These are phyloP conservation scores for Eucommia ulmoides DNA, from an alignment of 257 asterid genomes.

Conservation along the genomic window DNA sequence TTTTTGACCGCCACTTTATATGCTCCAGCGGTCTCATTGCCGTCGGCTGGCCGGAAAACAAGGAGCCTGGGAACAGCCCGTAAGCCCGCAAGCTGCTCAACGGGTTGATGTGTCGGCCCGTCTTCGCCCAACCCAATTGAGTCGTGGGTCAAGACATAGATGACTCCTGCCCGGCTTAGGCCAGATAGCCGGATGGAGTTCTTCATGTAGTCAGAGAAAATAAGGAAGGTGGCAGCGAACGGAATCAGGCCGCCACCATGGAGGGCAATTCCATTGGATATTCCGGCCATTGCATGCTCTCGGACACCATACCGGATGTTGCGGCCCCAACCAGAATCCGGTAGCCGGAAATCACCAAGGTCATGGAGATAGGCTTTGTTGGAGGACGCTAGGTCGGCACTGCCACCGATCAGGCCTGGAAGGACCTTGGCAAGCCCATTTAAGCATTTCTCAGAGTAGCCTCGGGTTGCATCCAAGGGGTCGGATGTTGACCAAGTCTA, in stretches of 20 bases:
- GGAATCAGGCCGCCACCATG: background rate
- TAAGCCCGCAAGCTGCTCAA: conserved; percentile 6
- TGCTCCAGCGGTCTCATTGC: conserved; percentile 8
- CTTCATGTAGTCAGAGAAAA: conserved; percentile 6
- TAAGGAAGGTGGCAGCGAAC: conserved; percentile 2
- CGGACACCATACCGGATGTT: background rate
- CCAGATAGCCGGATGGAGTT: conserved; percentile 2
- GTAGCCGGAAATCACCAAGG: conserved; percentile 1
- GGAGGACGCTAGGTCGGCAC: conserved; percentile 2
- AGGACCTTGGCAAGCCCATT: conserved; percentile 3
- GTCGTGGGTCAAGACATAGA: conserved; percentile 5
- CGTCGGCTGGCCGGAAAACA: conserved; percentile 7
- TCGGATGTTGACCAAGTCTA: too few species aligned
- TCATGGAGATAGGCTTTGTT: background rate
- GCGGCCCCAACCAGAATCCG: background rate
- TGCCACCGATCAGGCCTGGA: conserved; percentile 1
- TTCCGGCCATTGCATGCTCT: background rate
- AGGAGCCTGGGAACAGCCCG: conserved; percentile 3
- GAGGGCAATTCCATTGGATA: background rate
- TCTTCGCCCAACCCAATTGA: conserved; percentile 8
- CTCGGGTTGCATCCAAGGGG: conserved; percentile 1
- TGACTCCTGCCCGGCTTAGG: background rate
- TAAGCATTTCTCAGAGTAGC: background rate
- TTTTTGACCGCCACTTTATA: conserved; percentile 4
- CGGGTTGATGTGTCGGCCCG: conserved; percentile 9